Base-by-base conservation (phyloP, 352 stramenopile species). In the Globisporangium polare region DNA sequence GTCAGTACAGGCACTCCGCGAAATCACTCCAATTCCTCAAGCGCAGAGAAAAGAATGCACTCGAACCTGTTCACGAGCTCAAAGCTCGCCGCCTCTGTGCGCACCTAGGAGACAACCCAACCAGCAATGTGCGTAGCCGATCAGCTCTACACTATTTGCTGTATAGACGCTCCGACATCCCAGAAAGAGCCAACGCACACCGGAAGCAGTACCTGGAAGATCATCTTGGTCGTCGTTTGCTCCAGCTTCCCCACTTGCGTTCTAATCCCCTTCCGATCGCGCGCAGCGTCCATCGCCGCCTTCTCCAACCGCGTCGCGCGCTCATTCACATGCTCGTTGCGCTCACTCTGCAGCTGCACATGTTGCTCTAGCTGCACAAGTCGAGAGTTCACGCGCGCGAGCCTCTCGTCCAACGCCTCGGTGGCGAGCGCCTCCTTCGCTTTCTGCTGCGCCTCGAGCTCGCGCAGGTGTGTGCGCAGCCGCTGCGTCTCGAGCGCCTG, bases 401-500 rank as follows among this genome's bases (percentile, higher is more conserved):
- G 37, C 27, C 27, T 58, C 6, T 35, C 8, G 2, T 29, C 59
- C 22, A 53, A 5, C 26, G 2, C 12, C 7, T n/a, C 12, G 5
- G 31, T 22, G 18, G 24, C 43, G 15, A 22, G 31, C 29, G 29
- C 24, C 9, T 53, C 55, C 39, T 51, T 22, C 13, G 72, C 58
- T 1, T 18, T 46, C 17, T 72, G 60, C 20, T 73, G 47, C 53
- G 76, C 70, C 31, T 73, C 58, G 5, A 80, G 37, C 22, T 71
- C 31, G 5, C 56, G 62, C 24, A 90, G 39, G 4, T 61, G 70
- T 53, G 58, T 46, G 26, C 74, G 41, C 27, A 88, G 60, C 49
- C 61, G 53, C 31, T 70, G 68, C 20, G 87, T 71, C 50, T 73
- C 61, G 53, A 59, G 51, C 8, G 80, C 67, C 59, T 90, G 81